phyloP scores from a whole-genome alignment of 306 rosid genomes.

The Erythrophleum fordii region DNA sequence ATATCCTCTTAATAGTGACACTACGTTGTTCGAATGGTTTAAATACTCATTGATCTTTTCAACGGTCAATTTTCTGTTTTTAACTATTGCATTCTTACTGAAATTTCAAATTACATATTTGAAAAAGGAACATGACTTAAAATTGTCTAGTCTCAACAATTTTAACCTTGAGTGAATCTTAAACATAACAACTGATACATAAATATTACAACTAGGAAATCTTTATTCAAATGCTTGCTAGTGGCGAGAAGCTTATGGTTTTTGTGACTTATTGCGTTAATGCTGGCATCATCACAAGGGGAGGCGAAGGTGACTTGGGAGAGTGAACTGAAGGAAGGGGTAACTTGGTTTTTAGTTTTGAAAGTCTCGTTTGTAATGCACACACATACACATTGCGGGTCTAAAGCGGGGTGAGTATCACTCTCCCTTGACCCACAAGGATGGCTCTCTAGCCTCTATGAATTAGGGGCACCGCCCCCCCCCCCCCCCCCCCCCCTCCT shows the following conservation, averaged over 20 bases:
- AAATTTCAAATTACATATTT: neutral
- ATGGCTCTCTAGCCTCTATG: too few relatives aligned
- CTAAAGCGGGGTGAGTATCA: neutral
- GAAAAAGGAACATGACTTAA: neutral
- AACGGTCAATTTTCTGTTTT: neutral
- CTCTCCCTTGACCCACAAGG: too few relatives aligned
- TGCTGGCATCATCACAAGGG: neutral
- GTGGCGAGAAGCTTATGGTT: neutral
- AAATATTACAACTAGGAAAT: neutral
- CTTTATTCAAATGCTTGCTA: neutral
- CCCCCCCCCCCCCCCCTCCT: too few relatives aligned
- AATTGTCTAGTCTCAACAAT: neutral
- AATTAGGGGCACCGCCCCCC: too few relatives aligned
- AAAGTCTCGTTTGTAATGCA: neutral
- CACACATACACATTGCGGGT: neutral
- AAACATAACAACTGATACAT: neutral
- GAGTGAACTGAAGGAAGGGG: neutral
- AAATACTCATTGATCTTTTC: constrained; percentile 26
- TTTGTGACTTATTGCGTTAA: neutral
- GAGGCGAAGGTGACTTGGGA: neutral
- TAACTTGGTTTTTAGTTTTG: neutral
- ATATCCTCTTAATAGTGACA: neutral
- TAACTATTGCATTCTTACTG: constrained; percentile 7
- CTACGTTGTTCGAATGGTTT: constrained; percentile 37
- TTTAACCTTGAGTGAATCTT: neutral